phyloP scores from a whole-genome alignment of 768 basidiomycete species.

The Russula abietina region DNA sequence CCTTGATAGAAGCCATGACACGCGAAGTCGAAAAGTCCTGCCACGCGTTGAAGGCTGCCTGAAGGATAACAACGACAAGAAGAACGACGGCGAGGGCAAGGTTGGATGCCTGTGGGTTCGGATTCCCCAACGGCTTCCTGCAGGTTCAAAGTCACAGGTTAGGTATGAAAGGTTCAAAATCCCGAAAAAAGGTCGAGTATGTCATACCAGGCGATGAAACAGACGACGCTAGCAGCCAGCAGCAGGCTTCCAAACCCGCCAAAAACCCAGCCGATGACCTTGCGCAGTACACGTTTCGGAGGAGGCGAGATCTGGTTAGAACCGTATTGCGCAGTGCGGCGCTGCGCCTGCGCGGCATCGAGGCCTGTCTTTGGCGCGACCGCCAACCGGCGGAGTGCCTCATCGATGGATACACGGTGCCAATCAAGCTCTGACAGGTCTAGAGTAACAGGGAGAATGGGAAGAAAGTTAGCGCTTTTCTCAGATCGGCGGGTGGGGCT shows the following conservation, averaged over 20 bases:
- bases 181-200: background rate
- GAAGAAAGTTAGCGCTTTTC: background rate
- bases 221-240: constrained; percentile 44
- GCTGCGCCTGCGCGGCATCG: constrained; percentile 42
- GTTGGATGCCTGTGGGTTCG: constrained; percentile 47
- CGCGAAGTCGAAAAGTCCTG: constrained; percentile 52
- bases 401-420: constrained; percentile 18
- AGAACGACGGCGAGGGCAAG: constrained; percentile 57
- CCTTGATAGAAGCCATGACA: constrained; percentile 58
- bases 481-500: background rate
- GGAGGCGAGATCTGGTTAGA: constrained; percentile 49
- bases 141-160: no score
- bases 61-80: constrained; percentile 37
- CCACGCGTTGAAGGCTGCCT: constrained; percentile 44
- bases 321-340: constrained; percentile 41
- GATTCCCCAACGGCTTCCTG: constrained; percentile 57
- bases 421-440: constrained; percentile 21
- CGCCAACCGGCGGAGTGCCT: constrained; percentile 29
- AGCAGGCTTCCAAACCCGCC: constrained; percentile 47
- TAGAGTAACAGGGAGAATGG: background rate
- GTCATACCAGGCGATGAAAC: constrained; percentile 46
- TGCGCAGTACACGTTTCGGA: constrained; percentile 38
- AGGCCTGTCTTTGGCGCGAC: constrained; percentile 44
- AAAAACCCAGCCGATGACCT: constrained; percentile 47
- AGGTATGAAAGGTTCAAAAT: background rate